Evolutionary conservation across 495 filamentous ascomycete genomes (phyloP).

Genomic region (Oidiodendron maius): DNA sequence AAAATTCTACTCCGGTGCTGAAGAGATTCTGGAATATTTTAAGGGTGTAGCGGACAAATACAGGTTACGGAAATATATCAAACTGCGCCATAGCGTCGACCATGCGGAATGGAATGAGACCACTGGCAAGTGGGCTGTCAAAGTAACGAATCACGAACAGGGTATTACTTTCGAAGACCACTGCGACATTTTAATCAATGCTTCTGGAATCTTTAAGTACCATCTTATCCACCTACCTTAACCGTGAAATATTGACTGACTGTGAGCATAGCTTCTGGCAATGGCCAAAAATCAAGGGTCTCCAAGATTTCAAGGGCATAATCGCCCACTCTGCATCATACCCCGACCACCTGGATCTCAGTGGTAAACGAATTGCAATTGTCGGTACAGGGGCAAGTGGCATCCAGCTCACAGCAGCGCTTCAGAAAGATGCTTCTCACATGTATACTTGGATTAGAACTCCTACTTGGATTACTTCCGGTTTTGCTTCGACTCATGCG

Average conservation of each 20-base stretch:
- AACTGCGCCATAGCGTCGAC: slow-evolving; percentile 14
- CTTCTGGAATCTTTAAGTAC: slow-evolving; percentile 14
- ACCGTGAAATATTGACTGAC: slow-evolving; percentile 30
- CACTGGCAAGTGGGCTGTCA: slow-evolving; percentile 1
- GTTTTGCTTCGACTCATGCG: slow-evolving; percentile 29
- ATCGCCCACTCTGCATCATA: slow-evolving; percentile 50
- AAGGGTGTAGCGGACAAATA: slow-evolving; percentile 47
- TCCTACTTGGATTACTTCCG: slow-evolving; percentile 59
- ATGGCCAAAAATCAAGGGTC: slow-evolving; percentile 50
- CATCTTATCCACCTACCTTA: too few species aligned
- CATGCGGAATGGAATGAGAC: slow-evolving; percentile 11
- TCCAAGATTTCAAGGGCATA: slow-evolving; percentile 47
- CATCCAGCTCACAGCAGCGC: too few species aligned
- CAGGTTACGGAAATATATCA: slow-evolving; percentile 45
- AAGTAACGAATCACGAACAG: slow-evolving; percentile 14
- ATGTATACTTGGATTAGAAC: too few species aligned
- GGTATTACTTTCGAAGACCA: slow-evolving; percentile 9
- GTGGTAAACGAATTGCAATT: slow-evolving; percentile 43
- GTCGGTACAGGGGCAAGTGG: slow-evolving; percentile 50
- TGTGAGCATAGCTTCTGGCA: slow-evolving; percentile 34
- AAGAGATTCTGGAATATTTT: slow-evolving; percentile 57
- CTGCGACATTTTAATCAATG: slow-evolving; percentile 15
- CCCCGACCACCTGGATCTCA: slow-evolving; percentile 34
- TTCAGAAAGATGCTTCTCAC: too few species aligned
- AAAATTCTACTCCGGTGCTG: slow-evolving; percentile 44